Evolutionary conservation across 208 protist species (phyloP), one percentile per base, ranked within the genome.

Genomic region (Angomonas deanei): DNA sequence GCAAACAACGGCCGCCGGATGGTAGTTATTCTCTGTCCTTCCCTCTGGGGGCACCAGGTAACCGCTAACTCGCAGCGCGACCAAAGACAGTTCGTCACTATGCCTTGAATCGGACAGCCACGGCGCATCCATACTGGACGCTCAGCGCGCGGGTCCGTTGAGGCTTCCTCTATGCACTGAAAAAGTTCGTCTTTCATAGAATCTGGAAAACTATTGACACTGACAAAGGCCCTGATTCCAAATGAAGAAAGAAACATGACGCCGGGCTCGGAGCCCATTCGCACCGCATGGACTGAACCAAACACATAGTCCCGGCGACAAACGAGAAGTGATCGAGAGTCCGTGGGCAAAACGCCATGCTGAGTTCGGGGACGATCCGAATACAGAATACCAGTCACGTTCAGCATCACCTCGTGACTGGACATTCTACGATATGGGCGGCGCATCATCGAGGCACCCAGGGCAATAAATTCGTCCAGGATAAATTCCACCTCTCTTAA

Each of bases 341-440:
- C 27, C 0, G 27, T 36, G 15, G 31, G 28, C 4, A 24, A 46
- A 1, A 42, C 65, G 0, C 46, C 39, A 17, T n/a, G 6, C 0
- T 48, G 47, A 47, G 54, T 59, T n/a, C 49, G 49, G 3, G 65
- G 55, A 2, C 61, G 30, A 24, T 86, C 76, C 1, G 85, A 66
- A 52, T 77, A 92, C 10, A 72, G 75, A 39, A 92, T 76, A 8
- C 85, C 84, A 3, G 88, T 92, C 19, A 91, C 49, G 42, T 55
- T 67, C 11, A 61, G 55, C 78, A 94, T 87, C 15, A 94, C 75
- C 66, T 88, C 82, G 10, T 76, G 60, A 11, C 68, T 76, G 3
- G 85, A 87, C 11, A 94, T 34, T 24, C 79, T 71, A 31, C 88
- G 80, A 73, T 86, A 94, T 33, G 81, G 88, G 31, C 88, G 76